Percentiles rank a stretch among this genome's conserved stretches.
These are phyloP conservation scores for Linanthus parryae DNA, from an alignment of 148 eudicot genomes.

Conservation along the genomic window DNA sequence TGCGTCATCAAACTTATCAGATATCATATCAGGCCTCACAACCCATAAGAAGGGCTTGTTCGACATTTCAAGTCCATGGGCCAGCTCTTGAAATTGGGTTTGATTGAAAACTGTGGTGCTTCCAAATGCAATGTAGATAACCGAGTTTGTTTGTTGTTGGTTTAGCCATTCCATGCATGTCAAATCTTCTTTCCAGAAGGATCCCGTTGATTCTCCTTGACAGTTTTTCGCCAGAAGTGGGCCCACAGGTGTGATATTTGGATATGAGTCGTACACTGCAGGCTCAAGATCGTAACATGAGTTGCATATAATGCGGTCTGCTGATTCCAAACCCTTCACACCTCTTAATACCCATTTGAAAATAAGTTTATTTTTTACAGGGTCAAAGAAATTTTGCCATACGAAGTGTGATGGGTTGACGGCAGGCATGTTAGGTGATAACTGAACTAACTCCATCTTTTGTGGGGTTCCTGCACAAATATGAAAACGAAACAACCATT, in stretches of 20 bases:
- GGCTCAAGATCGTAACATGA: conserved; percentile 21
- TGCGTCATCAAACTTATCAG: background rate
- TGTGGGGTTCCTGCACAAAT: conserved; percentile 19
- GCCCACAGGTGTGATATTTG: conserved; percentile 16
- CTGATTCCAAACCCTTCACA: background rate
- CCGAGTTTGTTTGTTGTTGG: conserved; percentile 16
- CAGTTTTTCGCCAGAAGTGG: conserved; percentile 21
- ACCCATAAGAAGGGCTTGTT: conserved; percentile 42
- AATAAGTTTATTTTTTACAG: background rate
- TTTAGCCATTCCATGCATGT: conserved; percentile 25
- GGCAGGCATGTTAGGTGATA: conserved; percentile 23
- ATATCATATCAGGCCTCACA: conserved; percentile 23
- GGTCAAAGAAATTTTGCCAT: conserved; percentile 18
- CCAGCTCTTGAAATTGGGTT: conserved; percentile 23
- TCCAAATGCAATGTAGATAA: conserved; percentile 24
- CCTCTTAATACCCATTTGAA: background rate
- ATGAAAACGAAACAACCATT: background rate
- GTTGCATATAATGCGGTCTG: conserved; percentile 18
- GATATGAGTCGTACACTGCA: conserved; percentile 16
- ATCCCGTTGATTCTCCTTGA: conserved; percentile 7
- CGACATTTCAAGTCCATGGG: conserved; percentile 31
- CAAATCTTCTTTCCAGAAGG: conserved; percentile 24
- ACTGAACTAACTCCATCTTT: conserved; percentile 11
- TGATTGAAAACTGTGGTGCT: conserved; percentile 20
- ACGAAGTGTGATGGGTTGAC: conserved; percentile 17